Conservation (phyloP, 139 green algal species). For the Chlamydomonas applanata region DNA sequence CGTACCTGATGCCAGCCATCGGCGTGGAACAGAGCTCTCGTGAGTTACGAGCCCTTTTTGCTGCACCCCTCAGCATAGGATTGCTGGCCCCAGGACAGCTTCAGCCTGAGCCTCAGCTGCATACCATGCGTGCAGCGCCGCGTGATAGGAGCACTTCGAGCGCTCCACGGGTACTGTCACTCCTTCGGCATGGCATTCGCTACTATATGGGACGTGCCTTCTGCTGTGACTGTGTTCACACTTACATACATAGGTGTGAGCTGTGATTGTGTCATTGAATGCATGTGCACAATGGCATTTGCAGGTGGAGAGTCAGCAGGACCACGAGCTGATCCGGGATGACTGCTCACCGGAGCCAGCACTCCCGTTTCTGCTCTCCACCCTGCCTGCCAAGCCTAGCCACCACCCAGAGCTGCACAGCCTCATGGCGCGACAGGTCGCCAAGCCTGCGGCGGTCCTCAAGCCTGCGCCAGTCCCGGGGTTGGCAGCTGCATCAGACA, state of each 20-base stretch:
- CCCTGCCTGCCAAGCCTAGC: neutral
- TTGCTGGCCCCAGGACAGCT: too few relatives aligned
- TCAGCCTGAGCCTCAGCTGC: too few relatives aligned
- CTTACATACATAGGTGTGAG: too few relatives aligned
- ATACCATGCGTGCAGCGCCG: too few relatives aligned
- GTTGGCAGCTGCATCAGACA: neutral
- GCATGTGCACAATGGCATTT: neutral
- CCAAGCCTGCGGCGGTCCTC: neutral
- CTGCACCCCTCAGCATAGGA: too few relatives aligned
- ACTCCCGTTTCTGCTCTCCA: neutral
- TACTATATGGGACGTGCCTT: too few relatives aligned
- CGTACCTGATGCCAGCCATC: neutral
- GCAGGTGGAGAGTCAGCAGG: slow-evolving; percentile 14
- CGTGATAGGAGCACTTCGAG: too few relatives aligned
- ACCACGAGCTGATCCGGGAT: slow-evolving; percentile 51
- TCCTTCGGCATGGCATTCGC: too few relatives aligned
- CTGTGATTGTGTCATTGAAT: too few relatives aligned
- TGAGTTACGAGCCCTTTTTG: too few relatives aligned
- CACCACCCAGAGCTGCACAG: neutral
- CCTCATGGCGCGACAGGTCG: neutral
- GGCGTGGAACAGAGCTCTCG: neutral
- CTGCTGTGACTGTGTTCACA: too few relatives aligned
- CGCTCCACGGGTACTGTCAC: too few relatives aligned
- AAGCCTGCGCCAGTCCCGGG: neutral
- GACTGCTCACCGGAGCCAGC: slow-evolving; percentile 18